Percentiles rank a stretch among this genome's conserved stretches.
These are phyloP conservation scores for Blastocystis sp. DNA, from an alignment of 352 stramenopile genomes.

Conservation along the genomic window DNA sequence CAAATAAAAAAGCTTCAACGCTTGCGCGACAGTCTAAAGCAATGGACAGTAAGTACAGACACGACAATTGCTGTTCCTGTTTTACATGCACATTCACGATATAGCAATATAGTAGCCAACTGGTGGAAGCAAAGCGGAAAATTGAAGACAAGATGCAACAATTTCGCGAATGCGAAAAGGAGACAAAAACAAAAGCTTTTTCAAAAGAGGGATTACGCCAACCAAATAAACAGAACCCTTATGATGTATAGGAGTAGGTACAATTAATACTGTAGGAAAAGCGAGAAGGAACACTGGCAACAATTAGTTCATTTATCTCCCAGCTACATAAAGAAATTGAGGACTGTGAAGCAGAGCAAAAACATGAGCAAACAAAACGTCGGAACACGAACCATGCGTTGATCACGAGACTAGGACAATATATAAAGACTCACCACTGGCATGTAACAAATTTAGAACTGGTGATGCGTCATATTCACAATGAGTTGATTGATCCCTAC, in stretches of 20 bases:
- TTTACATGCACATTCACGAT: neutral
- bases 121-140: neutral
- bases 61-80: neutral
- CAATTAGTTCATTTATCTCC: neutral
- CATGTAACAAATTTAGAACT: slow-evolving; percentile 16
- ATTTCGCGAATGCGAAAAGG: slow-evolving; percentile 54
- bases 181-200: slow-evolving; percentile 56
- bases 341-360: slow-evolving; percentile 3
- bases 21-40: slow-evolving; percentile 16
- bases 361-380: neutral
- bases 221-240: slow-evolving; percentile 31
- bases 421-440: slow-evolving; percentile 43
- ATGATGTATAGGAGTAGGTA: neutral
- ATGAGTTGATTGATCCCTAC: slow-evolving; percentile 12
- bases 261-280: slow-evolving; percentile 26
- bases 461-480: slow-evolving; percentile 13
- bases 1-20: slow-evolving; percentile 59
- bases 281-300: neutral
- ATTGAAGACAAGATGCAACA: slow-evolving; percentile 50
- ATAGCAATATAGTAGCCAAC: slow-evolving; percentile 34
- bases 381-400: neutral
- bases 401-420: neutral
- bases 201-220: slow-evolving; percentile 46
- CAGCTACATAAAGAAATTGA: slow-evolving; percentile 57
- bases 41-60: slow-evolving; percentile 19